Evolutionary conservation across 1,139 yeast species (phyloP).

Genomic region (Lodderomyces jiufengensis): DNA sequence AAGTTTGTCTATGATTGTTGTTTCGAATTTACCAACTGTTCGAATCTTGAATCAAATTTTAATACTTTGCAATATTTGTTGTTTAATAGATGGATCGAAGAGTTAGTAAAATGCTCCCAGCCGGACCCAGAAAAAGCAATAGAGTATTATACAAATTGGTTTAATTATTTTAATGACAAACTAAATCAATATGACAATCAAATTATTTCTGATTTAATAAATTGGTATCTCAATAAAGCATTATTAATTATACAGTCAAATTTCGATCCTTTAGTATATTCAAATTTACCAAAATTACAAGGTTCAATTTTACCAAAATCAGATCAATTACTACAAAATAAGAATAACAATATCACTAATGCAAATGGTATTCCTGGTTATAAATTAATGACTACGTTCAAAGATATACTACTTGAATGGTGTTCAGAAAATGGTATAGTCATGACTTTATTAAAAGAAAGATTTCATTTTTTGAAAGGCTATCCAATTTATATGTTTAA

Average conservation of each 20-base stretch:
- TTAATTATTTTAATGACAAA: slow-evolving; percentile 9
- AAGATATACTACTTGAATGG: slow-evolving; percentile 33
- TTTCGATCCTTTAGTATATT: neutral
- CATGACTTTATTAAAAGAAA: slow-evolving; percentile 17
- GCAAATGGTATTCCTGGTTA: slow-evolving; percentile 31
- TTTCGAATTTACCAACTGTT: too few species aligned
- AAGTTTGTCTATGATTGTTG: too few species aligned
- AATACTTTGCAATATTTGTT: slow-evolving; percentile 26
- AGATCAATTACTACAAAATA: slow-evolving; percentile 9
- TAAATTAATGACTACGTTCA: slow-evolving; percentile 31
- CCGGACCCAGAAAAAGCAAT: slow-evolving; percentile 6
- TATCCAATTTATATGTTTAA: slow-evolving; percentile 22
- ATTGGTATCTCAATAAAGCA: slow-evolving; percentile 28
- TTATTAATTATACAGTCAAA: slow-evolving; percentile 10
- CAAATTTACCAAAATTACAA: slow-evolving; percentile 17
- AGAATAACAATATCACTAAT: slow-evolving; percentile 3
- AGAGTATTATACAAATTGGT: slow-evolving; percentile 17
- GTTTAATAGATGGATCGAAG: slow-evolving; percentile 27
- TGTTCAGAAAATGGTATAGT: slow-evolving; percentile 27
- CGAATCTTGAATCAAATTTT: neutral
- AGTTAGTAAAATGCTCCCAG: slow-evolving; percentile 6
- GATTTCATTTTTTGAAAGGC: slow-evolving; percentile 21
- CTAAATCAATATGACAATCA: neutral
- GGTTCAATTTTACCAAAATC: slow-evolving; percentile 14
- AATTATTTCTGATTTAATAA: slow-evolving; percentile 10